phyloP scores from a whole-genome alignment of 371 early-diverging fungal genomes.

The Mortierella sp. region DNA sequence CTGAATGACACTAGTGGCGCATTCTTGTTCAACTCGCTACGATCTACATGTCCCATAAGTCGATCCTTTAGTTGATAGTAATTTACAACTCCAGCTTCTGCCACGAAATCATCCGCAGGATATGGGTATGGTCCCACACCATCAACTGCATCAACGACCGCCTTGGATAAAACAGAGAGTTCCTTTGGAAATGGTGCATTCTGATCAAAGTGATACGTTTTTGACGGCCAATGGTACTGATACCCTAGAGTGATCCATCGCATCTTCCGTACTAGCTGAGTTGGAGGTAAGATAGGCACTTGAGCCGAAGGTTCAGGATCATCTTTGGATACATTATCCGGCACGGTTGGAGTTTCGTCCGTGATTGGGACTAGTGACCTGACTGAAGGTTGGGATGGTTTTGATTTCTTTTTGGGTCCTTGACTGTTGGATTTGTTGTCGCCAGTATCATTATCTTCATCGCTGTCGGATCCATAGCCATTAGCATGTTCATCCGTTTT shows the following conservation, averaged over 20 bases:
- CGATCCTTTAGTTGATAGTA: constrained; percentile 90
- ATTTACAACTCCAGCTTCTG: constrained; percentile 96
- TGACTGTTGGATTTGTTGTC: background rate
- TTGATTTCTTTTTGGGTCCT: constrained; percentile 20
- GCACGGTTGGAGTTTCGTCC: constrained; percentile 26
- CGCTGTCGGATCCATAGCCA: constrained; percentile 47
- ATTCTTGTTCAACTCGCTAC: constrained; percentile 89
- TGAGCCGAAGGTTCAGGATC: constrained; percentile 60
- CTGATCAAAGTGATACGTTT: constrained; percentile 76
- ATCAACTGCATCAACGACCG: constrained; percentile 68
- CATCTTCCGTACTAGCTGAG: constrained; percentile 68
- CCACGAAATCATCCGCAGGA: constrained; percentile 62
- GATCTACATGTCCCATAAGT: constrained; percentile 95
- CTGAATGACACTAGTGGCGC: constrained; percentile 91
- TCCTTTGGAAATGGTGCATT: constrained; percentile 68
- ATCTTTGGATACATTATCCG: constrained; percentile 29
- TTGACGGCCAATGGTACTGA: constrained; percentile 94
- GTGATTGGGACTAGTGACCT: constrained; percentile 38
- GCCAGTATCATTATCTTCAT: constrained; percentile 26
- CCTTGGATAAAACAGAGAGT: constrained; percentile 66
- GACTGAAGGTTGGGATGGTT: constrained; percentile 24
- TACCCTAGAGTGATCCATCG: constrained; percentile 93
- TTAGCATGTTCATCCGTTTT: constrained; percentile 28
- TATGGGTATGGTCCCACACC: constrained; percentile 59
- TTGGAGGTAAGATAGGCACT: constrained; percentile 59